Base-by-base conservation (phyloP, 208 protist species). In the Acanthamoeba triangularis region DNA sequence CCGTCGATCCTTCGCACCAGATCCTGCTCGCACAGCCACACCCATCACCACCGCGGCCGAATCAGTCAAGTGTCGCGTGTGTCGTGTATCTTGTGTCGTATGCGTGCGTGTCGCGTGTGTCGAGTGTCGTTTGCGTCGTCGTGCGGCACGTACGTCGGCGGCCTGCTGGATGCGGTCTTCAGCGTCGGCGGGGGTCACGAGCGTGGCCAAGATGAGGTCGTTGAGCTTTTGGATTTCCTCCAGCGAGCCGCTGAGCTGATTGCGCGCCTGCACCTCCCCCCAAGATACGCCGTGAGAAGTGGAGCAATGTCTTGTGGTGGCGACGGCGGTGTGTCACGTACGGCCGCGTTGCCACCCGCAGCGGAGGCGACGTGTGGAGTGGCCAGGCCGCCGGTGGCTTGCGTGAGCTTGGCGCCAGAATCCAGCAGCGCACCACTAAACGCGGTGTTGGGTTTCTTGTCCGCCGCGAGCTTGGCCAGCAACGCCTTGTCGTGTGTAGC, bases 221-320 rank as follows among this genome's bases (percentile, higher is more conserved):
- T 93, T 93, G 30, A 93, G 88, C 65, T 78, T 69, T n/a, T 72
- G 47, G 20, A 93, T 63, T 28, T 93, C 63, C 14, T 69, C 61
- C n/a, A 93, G 7, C 30, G 25, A 35, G 28, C 14, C 37, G 1
- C 37, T 35, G 6, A 78, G 28, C 65, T 69, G 30, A 11, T 76
- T 6, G 30, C 88, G 30, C 28, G 88, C 88, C 88, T 93, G 67
- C 10, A 28, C 41, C 6, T 18, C 37, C 6, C 28, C 23, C 23
- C 35, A 52, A 52, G 20, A 35, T 35, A 35, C 76, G 54, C 33
- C 54, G 3, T 49, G 41, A 30, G 6, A 16, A 33, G 54, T 23
- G 5, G 54, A 33, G 16, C 8, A 28, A 41, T 5, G 3, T 5
- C 16, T 41, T 13, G 3, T 52, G 3, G 16, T 41, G 72, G 41